phyloP scores from a whole-genome alignment of 2,329 filamentous ascomycete species.

The Scleromitrula shiraiana region DNA sequence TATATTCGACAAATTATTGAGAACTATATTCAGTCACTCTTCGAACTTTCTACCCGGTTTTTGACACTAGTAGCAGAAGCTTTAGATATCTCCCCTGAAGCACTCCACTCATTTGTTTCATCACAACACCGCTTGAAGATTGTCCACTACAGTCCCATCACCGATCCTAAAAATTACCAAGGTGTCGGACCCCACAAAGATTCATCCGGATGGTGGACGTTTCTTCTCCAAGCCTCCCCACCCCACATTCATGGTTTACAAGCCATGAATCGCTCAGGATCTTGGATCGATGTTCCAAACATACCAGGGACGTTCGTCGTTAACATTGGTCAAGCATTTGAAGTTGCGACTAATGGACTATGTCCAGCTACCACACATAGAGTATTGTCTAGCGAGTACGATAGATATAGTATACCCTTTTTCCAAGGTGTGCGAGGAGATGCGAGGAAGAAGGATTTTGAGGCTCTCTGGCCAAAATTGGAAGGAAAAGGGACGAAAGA shows the following conservation, averaged over 20 bases:
- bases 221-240: slow-evolving; percentile 5
- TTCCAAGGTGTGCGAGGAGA: slow-evolving; percentile 6
- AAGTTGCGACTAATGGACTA: slow-evolving; percentile 6
- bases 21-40: neutral
- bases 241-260: slow-evolving; percentile 6
- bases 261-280: slow-evolving; percentile 6
- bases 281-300: slow-evolving; percentile 7
- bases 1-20: neutral
- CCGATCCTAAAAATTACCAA: neutral
- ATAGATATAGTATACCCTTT: slow-evolving; percentile 6
- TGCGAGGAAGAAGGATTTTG: slow-evolving; percentile 9
- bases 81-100: neutral
- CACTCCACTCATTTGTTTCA: slow-evolving; percentile 3
- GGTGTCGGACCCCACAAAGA: slow-evolving; percentile 8
- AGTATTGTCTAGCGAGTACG: slow-evolving; percentile 3
- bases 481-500: neutral
- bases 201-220: slow-evolving; percentile 9
- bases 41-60: neutral
- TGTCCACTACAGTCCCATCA: slow-evolving; percentile 1
- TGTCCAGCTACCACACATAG: slow-evolving; percentile 7
- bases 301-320: slow-evolving; percentile 7
- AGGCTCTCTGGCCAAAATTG: slow-evolving; percentile 2
- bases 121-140: slow-evolving; percentile 6
- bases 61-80: slow-evolving; percentile 3
- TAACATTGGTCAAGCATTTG: slow-evolving; percentile 7